Conservation (phyloP, 768 basidiomycete genomes). For the Amanita subjunquillea region DNA sequence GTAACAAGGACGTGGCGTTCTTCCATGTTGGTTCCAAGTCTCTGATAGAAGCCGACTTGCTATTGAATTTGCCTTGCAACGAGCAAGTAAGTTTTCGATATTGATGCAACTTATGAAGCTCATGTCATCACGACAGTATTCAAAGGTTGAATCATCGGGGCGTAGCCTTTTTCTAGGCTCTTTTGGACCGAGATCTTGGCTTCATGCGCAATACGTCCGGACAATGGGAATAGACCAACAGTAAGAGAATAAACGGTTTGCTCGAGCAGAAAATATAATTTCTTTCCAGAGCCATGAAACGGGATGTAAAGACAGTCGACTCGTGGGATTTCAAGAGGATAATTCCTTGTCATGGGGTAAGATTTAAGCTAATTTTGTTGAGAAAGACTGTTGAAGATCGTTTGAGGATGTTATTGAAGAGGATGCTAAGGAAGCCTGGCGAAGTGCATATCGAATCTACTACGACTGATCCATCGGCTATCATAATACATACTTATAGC, state of each 20-base stretch:
- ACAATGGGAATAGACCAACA: constrained; percentile 25
- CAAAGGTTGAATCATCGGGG: constrained; percentile 22
- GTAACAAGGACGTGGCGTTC: constrained; percentile 79
- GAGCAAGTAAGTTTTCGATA: constrained; percentile 45
- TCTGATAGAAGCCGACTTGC: constrained; percentile 71
- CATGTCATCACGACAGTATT: constrained; percentile 20
- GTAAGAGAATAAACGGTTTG: constrained; percentile 14
- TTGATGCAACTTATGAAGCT: neutral
- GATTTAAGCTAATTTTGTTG: constrained; percentile 4
- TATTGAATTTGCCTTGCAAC: constrained; percentile 71
- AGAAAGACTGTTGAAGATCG: neutral
- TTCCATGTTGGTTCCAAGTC: constrained; percentile 63
- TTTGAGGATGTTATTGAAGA: constrained; percentile 50
- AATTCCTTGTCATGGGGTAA: constrained; percentile 59
- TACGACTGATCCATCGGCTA: neutral
- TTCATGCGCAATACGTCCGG: constrained; percentile 24
- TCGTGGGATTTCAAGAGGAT: constrained; percentile 68
- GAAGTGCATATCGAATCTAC: constrained; percentile 26
- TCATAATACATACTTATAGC: neutral
- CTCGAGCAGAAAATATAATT: neutral
- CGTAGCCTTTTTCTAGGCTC: constrained; percentile 13
- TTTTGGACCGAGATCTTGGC: constrained; percentile 25
- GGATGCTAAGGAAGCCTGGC: constrained; percentile 47
- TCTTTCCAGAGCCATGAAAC: constrained; percentile 34
- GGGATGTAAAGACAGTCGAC: constrained; percentile 53